Conservation (phyloP, 2,329 filamentous ascomycete species). For the Cordyceps militaris region DNA sequence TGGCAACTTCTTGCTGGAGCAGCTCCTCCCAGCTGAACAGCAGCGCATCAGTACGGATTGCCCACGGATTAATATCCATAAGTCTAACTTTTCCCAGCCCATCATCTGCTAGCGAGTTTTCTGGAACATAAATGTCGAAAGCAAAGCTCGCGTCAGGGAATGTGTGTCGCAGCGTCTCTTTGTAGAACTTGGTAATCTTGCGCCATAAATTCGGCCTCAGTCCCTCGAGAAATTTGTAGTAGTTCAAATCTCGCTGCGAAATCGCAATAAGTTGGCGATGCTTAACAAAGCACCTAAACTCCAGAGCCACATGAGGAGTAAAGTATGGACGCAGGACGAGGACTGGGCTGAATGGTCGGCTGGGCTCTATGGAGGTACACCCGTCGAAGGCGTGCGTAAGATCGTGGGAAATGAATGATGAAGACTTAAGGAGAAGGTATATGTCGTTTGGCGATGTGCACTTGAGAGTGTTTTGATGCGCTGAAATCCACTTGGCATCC, state of each 20-base stretch:
- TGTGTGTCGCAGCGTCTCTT: conserved; percentile 60
- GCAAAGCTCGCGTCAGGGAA: conserved; percentile 81
- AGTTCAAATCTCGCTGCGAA: conserved; percentile 81
- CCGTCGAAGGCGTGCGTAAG: conserved; percentile 89
- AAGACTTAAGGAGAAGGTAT: conserved; percentile 89
- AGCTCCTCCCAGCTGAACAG: conserved; percentile 89
- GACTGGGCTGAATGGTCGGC: conserved; percentile 58
- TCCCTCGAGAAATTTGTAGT: conserved; percentile 70
- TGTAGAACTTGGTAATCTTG: conserved; percentile 72
- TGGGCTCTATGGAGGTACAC: conserved; percentile 34
- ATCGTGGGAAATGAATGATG: conserved; percentile 90
- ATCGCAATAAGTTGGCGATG: conserved; percentile 72
- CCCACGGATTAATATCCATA: conserved; percentile 95
- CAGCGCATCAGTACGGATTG: conserved; percentile 76
- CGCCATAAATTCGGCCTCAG: conserved; percentile 59
- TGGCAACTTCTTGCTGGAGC: conserved; percentile 59
- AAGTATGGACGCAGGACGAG: conserved; percentile 85
- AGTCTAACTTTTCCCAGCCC: conserved; percentile 71
- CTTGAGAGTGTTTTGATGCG: conserved; percentile 79
- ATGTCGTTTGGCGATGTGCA: conserved; percentile 85
- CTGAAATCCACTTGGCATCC: conserved; percentile 88
- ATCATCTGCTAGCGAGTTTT: conserved; percentile 45
- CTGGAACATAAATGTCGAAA: conserved; percentile 89
- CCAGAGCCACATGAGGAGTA: conserved; percentile 79
- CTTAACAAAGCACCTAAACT: conserved; percentile 94